Evolutionary conservation across 345 rosid genomes (phyloP), one percentile per base, ranked within the genome.

Genomic region (Ceriops tagal): DNA sequence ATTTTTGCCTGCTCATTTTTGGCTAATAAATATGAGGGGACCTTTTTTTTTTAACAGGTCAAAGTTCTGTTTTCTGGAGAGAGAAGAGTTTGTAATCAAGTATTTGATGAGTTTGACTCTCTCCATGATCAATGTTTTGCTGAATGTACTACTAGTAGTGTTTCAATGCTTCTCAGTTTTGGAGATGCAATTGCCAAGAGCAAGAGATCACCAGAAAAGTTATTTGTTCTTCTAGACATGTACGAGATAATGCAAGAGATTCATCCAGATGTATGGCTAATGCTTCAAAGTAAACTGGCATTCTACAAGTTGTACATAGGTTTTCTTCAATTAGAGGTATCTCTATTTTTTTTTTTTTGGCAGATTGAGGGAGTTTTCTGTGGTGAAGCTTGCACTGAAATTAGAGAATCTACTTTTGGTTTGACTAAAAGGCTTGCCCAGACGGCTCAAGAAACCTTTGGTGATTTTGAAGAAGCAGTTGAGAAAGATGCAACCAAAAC

Each of bases 391-490:
- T 95, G 99, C 84, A 76, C 75, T 67, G 91, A 88, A 82, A 86
- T 95, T 72, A 86, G 92, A 79, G 97, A 95, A 73, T 88, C 96
- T 71, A 87, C 96, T 70, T 65, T 79, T 75, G 91, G 93, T 65
- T 84, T 95, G 87, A 92, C 96, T 59, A 92, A 88, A 75, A 53
- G 89, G 75, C 93, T 95, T 61, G 97, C 97, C 13, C 91, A 86
- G 77, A 92, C 97, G 61, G 96, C 96, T 78, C 92, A 92, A 78
- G 96, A 92, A 62, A 92, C 99, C 71, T 92, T 92, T 70, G 96
- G 99, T 75, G 99, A 92, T 90, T 95, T 95, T 56, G 96, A 89
- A 85, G 97, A 90, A 82, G 97, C 96, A 22, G 97, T 95, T 78
- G 99, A 92, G 75, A 95, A 90, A 77, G 99, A 95, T 82, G 93